A percentile compares a stretch with the other conserved stretches of the same genome.
Conservation (phyloP, 1,139 yeast genomes). For the Suzukiozyma palmioleophila region DNA sequence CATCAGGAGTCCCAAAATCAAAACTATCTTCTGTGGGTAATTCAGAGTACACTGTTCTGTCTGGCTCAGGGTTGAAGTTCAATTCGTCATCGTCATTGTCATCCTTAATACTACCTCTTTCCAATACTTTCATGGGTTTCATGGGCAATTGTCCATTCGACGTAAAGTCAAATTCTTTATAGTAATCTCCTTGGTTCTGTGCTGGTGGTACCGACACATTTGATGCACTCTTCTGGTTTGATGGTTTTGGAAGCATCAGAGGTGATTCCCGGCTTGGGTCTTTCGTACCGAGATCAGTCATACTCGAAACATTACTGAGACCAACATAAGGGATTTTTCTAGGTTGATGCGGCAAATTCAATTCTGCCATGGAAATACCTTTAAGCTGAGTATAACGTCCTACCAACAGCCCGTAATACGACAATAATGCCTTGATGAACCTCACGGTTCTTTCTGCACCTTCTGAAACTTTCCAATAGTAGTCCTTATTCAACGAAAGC, state of each 20-base stretch:
- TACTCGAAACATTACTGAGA: not conserved
- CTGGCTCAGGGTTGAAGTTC: not conserved
- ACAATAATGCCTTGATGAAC: conserved; percentile 60
- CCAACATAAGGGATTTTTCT: conserved; percentile 1
- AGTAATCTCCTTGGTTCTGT: conserved; percentile 15
- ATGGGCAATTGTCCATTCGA: conserved; percentile 40
- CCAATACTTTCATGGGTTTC: conserved; percentile 41
- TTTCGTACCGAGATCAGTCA: not conserved
- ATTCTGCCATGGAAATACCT: conserved; percentile 33
- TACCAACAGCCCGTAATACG: conserved; percentile 63
- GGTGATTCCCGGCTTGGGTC: conserved; percentile 19
- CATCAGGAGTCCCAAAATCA: not conserved
- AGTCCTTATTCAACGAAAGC: conserved; percentile 66
- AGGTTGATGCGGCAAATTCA: conserved; percentile 31
- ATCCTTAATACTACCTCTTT: conserved; percentile 5
- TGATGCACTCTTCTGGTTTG: conserved; percentile 25
- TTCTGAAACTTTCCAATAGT: conserved; percentile 80
- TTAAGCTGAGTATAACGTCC: conserved; percentile 59
- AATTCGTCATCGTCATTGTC: not conserved
- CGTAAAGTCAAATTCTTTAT: conserved; percentile 39
- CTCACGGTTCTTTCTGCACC: conserved; percentile 55
- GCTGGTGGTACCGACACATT: conserved; percentile 19
- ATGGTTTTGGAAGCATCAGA: conserved; percentile 22
- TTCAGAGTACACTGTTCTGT: not conserved
- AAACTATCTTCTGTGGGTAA: conserved; percentile 1